phyloP scores from a whole-genome alignment of 2,329 filamentous ascomycete species.

The Fusarium cyanostomum region DNA sequence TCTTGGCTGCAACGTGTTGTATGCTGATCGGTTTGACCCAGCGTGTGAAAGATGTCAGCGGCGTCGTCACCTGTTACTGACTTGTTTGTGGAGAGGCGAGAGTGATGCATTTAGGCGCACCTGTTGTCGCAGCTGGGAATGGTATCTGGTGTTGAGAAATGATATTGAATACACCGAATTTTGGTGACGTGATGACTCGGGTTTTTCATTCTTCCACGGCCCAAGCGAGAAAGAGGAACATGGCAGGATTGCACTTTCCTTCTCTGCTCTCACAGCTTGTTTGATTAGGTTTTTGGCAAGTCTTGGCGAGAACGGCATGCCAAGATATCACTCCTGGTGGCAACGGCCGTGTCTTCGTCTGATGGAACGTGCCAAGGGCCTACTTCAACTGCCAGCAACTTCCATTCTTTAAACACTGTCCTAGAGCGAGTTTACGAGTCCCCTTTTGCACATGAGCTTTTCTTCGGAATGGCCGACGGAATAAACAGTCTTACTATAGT shows the following conservation, averaged over 20 bases:
- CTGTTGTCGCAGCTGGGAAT: background rate
- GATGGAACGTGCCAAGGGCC: no score
- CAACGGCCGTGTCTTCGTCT: constrained; percentile 1
- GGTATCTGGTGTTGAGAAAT: background rate
- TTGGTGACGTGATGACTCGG: background rate
- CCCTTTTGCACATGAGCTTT: no score
- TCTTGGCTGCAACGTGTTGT: constrained; percentile 26
- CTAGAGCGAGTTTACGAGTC: no score
- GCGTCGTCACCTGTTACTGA: constrained; percentile 9
- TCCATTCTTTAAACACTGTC: no score
- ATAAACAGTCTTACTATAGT: background rate
- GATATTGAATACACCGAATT: background rate
- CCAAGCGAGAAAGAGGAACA: background rate
- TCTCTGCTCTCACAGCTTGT: background rate
- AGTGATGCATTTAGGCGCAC: background rate
- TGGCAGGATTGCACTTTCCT: background rate
- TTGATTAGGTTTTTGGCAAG: constrained; percentile 2
- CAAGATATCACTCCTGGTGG: constrained; percentile 20
- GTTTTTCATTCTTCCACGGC: background rate
- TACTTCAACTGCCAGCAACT: no score
- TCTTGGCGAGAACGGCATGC: constrained; percentile 17
- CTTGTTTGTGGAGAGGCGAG: background rate
- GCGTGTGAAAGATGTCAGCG: background rate
- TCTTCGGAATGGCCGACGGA: no score
- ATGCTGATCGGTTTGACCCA: constrained; percentile 7